A percentile compares a stretch with the other conserved stretches of the same genome.
Evolutionary conservation across 2,329 filamentous ascomycete species (phyloP).

Genomic region (Trichoderma lentiforme): DNA sequence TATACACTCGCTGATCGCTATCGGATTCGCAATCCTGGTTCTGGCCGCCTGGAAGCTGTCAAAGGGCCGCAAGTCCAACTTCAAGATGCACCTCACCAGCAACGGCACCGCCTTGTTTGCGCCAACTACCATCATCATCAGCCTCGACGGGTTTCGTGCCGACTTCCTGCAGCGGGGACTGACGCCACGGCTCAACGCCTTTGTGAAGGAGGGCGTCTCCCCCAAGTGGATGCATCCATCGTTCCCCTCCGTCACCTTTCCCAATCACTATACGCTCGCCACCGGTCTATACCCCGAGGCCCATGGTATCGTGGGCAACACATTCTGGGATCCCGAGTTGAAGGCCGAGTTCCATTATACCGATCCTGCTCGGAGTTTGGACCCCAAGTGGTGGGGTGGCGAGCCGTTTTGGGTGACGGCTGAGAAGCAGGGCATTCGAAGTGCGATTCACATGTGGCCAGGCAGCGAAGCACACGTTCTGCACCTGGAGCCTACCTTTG

Average conservation of each 20-base stretch:
- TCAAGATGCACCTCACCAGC: constrained; percentile 44
- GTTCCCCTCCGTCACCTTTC: constrained; percentile 95
- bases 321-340: constrained; percentile 82
- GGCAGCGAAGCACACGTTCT: constrained; percentile 86
- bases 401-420: constrained; percentile 94
- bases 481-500: constrained; percentile 68
- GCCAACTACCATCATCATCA: constrained; percentile 90
- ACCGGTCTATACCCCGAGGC: constrained; percentile 90
- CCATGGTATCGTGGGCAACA: constrained; percentile 90
- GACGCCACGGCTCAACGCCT: constrained; percentile 75
- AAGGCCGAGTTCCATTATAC: constrained; percentile 86
- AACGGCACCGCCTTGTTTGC: constrained; percentile 90
- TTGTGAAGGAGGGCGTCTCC: constrained; percentile 80
- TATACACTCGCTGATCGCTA: constrained; percentile 49
- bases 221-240: constrained; percentile 90
- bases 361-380: constrained; percentile 68
- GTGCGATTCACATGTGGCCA: constrained; percentile 97
- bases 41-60: constrained; percentile 59
- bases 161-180: constrained; percentile 83
- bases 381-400: constrained; percentile 90
- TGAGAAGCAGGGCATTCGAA: constrained; percentile 72
- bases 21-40: constrained; percentile 55
- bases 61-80: constrained; percentile 38
- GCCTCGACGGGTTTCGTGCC: constrained; percentile 91
- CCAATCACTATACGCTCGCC: constrained; percentile 90